Base-by-base conservation (phyloP, 2,329 filamentous ascomycete genomes). In the Paraphoma sp. region DNA sequence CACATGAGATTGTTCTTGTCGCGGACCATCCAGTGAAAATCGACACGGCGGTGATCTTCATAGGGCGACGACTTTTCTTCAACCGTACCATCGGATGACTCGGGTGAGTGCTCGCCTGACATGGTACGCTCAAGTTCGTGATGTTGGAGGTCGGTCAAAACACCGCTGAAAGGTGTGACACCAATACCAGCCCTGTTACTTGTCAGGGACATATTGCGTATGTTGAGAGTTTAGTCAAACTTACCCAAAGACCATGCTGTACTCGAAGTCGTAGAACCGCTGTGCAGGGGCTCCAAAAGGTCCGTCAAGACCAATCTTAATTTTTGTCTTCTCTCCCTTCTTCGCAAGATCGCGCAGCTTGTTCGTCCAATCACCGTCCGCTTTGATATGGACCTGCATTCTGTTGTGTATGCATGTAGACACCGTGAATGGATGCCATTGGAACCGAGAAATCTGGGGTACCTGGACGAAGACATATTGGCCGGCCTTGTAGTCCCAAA, bases 11-110 rank as follows among this genome's bases (percentile, higher is more conserved):
- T 79, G 68, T 86, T 85, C 53, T 80, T 79, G 45, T 86, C 83
- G 18, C 84, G 82, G 0, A 86, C 84, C 60, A 84, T 84, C 84
- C 85, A 87, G 70, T 87, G 84, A 55, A 87, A 86, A 63, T 87
- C 84, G 1, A 86, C 80, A 4, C 83, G 79, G 33, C 84, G 80
- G 59, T 82, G 81, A 18, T 74, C 62, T 1, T 73, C 66, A 31
- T 77, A 79, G 1, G 65, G 68, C 4, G 66, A 64, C 17, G 50
- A 36, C 1, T 59, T 46, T 14, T 57, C 52, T 14, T 2, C 40
- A 42, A 45, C 45, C 28, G 57, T 48, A 30, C 58, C 55, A 48
- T 47, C 44, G 7, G 50, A 57, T 1, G 54, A 57, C 6, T 63
- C 53, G 1, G 55, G 28, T 1, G 63, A 50, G 16, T 57, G 46